Evolutionary conservation across 1,284 basidiomycete species (phyloP).

Genomic region (Pseudozyma sp.): DNA sequence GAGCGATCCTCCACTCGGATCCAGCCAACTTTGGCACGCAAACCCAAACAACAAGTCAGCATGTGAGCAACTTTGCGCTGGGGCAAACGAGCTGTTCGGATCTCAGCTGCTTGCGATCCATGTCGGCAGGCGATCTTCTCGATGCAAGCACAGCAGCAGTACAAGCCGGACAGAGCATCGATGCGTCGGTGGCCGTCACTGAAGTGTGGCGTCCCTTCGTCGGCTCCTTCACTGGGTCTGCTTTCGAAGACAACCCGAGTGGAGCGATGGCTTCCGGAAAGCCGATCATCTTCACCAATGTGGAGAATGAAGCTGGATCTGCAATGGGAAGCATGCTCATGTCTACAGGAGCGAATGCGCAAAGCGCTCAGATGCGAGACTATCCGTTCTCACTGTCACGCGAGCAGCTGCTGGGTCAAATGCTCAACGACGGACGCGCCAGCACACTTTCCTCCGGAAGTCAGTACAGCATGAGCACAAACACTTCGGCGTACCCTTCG

Average conservation of each 20-base stretch:
- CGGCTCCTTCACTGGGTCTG: slow-evolving; percentile 34
- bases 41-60: slow-evolving; percentile 13
- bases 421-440: slow-evolving; percentile 50
- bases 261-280: slow-evolving; percentile 5
- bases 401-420: slow-evolving; percentile 20
- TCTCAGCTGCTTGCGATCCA: slow-evolving; percentile 40
- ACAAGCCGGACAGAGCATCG: slow-evolving; percentile 12
- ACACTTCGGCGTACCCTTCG: slow-evolving; percentile 12
- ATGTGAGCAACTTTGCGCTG: slow-evolving; percentile 41
- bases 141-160: slow-evolving; percentile 22
- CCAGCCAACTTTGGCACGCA: slow-evolving; percentile 52
- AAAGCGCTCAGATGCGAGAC: slow-evolving; percentile 10
- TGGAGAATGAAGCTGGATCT: slow-evolving; percentile 55
- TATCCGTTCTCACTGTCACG: slow-evolving; percentile 22
- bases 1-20: slow-evolving; percentile 55
- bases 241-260: slow-evolving; percentile 21
- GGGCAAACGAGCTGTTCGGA: slow-evolving; percentile 39
- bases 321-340: slow-evolving; percentile 25
- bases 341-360: slow-evolving; percentile 8
- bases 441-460: neutral
- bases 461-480: slow-evolving; percentile 25
- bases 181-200: slow-evolving; percentile 25
- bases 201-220: slow-evolving; percentile 52
- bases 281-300: slow-evolving; percentile 49
- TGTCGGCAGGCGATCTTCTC: slow-evolving; percentile 32